Evolutionary conservation across 2,329 filamentous ascomycete species (phyloP).

Genomic region (Trichophaea hybrida): DNA sequence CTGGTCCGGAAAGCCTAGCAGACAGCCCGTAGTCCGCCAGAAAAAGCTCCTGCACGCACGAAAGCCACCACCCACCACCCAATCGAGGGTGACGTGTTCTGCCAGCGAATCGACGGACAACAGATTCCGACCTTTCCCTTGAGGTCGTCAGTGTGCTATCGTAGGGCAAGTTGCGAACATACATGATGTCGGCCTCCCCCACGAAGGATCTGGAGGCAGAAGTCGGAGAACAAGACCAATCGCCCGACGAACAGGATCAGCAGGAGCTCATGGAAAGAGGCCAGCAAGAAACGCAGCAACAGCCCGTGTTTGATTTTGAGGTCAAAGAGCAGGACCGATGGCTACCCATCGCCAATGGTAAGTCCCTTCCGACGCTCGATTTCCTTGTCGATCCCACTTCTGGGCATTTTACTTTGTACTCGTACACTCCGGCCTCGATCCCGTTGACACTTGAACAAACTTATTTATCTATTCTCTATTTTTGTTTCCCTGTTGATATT

Average conservation of each 20-base stretch:
- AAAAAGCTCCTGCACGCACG: background rate
- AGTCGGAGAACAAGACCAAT: conserved; percentile 79
- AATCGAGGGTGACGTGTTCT: conserved; percentile 5
- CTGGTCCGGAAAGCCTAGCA: background rate
- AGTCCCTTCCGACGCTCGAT: background rate
- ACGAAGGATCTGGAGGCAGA: conserved; percentile 80
- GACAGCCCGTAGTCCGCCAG: background rate
- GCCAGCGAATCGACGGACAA: conserved; percentile 3
- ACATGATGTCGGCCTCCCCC: conserved; percentile 90
- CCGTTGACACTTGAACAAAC: background rate
- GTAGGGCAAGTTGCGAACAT: conserved; percentile 33
- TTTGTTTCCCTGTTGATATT: background rate
- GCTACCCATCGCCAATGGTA: conserved; percentile 99
- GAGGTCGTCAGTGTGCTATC: background rate
- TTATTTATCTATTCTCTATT: background rate
- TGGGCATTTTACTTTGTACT: background rate
- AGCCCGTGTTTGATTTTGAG: conserved; percentile 61
- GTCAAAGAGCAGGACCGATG: conserved; percentile 99
- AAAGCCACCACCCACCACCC: conserved; percentile 1
- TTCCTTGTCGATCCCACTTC: background rate
- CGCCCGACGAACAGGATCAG: conserved; percentile 83
- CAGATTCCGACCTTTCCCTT: background rate
- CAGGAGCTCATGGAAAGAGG: conserved; percentile 81
- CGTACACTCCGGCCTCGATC: background rate
- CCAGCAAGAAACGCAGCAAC: conserved; percentile 22